Conservation (phyloP, 164 flowering plant species). For the Dillenia suffruticosa region DNA sequence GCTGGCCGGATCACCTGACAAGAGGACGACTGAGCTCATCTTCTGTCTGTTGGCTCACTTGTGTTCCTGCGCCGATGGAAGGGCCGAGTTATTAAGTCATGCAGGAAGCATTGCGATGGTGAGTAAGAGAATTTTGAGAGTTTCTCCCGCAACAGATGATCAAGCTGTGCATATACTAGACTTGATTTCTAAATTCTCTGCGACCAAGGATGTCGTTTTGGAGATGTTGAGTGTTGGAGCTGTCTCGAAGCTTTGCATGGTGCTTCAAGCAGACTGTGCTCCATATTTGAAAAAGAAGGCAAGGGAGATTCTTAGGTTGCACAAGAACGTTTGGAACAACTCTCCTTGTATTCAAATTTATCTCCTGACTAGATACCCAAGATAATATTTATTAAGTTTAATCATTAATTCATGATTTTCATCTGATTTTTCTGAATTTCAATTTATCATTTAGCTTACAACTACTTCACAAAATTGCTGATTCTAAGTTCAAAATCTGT, state of each 20-base stretch:
- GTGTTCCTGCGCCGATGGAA: constrained; percentile 48
- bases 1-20: constrained; percentile 19
- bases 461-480: no score
- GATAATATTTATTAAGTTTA: constrained; percentile 6
- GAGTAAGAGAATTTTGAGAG: constrained; percentile 39
- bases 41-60: constrained; percentile 31
- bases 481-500: no score
- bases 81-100: constrained; percentile 38
- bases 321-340: constrained; percentile 39
- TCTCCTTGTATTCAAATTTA: constrained; percentile 56
- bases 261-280: constrained; percentile 40
- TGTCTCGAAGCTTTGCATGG: constrained; percentile 58
- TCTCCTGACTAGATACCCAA: constrained; percentile 23
- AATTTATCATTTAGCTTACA: no score
- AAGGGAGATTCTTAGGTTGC: constrained; percentile 38
- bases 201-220: constrained; percentile 27
- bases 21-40: constrained; percentile 31
- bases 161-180: constrained; percentile 27
- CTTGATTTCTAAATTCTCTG: constrained; percentile 18
- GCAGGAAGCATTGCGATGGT: constrained; percentile 45
- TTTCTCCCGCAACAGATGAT: constrained; percentile 42
- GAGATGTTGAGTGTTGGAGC: constrained; percentile 61
- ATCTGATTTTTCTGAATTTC: no score
- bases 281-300: constrained; percentile 38
- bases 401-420: neutral